A percentile compares a stretch with the other conserved stretches of the same genome.
phyloP scores from a whole-genome alignment of 2,329 filamentous ascomycete genomes.

The Epichloe amarillans region DNA sequence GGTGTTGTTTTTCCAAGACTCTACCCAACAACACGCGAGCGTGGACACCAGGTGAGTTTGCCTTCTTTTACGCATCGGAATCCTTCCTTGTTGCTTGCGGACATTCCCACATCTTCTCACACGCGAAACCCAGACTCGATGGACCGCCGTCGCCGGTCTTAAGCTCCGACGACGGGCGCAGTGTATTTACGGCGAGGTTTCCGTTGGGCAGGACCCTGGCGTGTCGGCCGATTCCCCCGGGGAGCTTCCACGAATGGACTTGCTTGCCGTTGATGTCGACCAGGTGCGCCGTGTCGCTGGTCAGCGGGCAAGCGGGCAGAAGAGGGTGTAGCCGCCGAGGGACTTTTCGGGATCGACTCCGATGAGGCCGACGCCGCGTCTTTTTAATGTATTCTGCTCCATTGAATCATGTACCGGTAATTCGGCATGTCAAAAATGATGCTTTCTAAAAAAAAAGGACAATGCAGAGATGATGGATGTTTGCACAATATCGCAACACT shows the following conservation, averaged over 20 bases:
- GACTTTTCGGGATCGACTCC: conserved; percentile 14
- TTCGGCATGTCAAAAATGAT: no score
- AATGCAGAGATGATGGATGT: background rate
- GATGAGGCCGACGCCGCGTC: conserved; percentile 15
- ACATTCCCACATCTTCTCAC: no score
- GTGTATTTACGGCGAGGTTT: conserved; percentile 18
- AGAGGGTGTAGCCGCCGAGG: conserved; percentile 17
- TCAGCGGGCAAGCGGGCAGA: conserved; percentile 19
- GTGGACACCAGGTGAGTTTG: background rate
- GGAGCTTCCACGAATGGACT: conserved; percentile 17
- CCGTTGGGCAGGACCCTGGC: conserved; percentile 15
- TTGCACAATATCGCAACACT: background rate
- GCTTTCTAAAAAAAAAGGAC: no score
- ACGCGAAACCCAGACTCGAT: background rate
- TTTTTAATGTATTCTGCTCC: conserved; percentile 19
- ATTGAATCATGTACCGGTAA: conserved; percentile 4
- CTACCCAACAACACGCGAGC: background rate
- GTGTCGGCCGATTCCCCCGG: conserved; percentile 15
- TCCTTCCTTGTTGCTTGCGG: no score
- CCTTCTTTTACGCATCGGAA: background rate
- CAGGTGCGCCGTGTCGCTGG: conserved; percentile 13
- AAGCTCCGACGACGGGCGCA: conserved; percentile 6
- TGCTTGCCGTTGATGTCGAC: conserved; percentile 17
- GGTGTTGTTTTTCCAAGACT: background rate
- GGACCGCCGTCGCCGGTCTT: conserved; percentile 10